phyloP scores from a whole-genome alignment of 257 asterid species.

The Gentiana straminea region DNA sequence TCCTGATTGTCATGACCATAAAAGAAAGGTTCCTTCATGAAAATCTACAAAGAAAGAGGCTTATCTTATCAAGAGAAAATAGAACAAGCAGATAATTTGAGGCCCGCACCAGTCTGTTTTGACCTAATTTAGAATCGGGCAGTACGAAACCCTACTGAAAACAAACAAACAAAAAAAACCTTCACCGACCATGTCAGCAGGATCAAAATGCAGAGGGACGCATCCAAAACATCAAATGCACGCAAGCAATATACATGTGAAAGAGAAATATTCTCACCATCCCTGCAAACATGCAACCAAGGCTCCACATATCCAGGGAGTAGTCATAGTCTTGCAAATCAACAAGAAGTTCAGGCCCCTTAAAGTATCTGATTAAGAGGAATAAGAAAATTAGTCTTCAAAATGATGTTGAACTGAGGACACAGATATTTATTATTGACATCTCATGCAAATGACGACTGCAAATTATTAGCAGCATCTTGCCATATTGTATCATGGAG shows the following conservation, averaged over 20 bases:
- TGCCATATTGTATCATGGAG: too few relatives aligned
- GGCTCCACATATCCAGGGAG: conserved; percentile 83
- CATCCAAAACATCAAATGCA: neutral
- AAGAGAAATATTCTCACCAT: conserved; percentile 53
- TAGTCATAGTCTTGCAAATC: conserved; percentile 77
- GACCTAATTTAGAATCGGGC: neutral
- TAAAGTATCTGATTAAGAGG: conserved; percentile 28
- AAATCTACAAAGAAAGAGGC: conserved; percentile 12
- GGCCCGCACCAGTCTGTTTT: neutral
- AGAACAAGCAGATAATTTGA: neutral
- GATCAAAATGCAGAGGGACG: neutral
- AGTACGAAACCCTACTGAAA: neutral
- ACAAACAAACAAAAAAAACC: conserved; percentile 1
- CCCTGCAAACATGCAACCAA: conserved; percentile 94
- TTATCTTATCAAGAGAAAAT: neutral
- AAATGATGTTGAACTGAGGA: conserved; percentile 1
- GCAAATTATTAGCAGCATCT: too few relatives aligned
- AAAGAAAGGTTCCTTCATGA: conserved; percentile 26
- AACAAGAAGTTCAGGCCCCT: conserved; percentile 66
- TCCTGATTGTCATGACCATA: conserved; percentile 26
- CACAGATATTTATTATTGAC: too few relatives aligned
- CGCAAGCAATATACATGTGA: neutral
- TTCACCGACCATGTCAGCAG: neutral
- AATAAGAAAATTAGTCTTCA: conserved; percentile 12
- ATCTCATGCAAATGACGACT: too few relatives aligned